Conservation (phyloP, 1,284 basidiomycete species). For the Boletus nobilissimus region DNA sequence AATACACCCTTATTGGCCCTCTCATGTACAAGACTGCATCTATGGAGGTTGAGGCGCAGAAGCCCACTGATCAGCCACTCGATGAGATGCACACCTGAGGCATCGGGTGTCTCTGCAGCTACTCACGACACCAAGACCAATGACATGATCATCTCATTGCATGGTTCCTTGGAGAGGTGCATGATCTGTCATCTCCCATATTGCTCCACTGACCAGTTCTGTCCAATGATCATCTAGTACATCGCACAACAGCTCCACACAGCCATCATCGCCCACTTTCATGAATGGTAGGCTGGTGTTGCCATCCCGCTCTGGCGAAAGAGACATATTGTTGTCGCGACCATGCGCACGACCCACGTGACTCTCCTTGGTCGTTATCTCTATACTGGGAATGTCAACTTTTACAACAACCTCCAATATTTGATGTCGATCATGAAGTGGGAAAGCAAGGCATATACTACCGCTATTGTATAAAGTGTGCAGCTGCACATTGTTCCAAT, state of each 20-base stretch:
- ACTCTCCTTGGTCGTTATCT: slow-evolving; percentile 98
- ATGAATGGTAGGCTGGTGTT: slow-evolving; percentile 99
- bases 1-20: slow-evolving; percentile 94
- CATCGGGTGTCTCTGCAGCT: slow-evolving; percentile 93
- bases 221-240: slow-evolving; percentile 62
- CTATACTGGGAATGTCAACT: slow-evolving; percentile 97
- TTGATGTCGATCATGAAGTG: slow-evolving; percentile 99
- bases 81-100: slow-evolving; percentile 86
- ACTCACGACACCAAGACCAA: slow-evolving; percentile 98
- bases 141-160: slow-evolving; percentile 98
- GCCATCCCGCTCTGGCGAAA: slow-evolving; percentile 97
- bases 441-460: slow-evolving; percentile 96
- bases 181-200: slow-evolving; percentile 44
- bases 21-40: slow-evolving; percentile 98
- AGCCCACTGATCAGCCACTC: slow-evolving; percentile 78
- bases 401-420: slow-evolving; percentile 99
- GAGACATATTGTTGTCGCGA: slow-evolving; percentile 96
- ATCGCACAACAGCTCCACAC: slow-evolving; percentile 80
- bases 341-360: slow-evolving; percentile 98
- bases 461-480: slow-evolving; percentile 96
- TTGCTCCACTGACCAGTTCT: slow-evolving; percentile 26
- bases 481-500: slow-evolving; percentile 93
- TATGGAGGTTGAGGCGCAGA: slow-evolving; percentile 96
- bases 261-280: slow-evolving; percentile 96
- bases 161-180: slow-evolving; percentile 98